These are phyloP conservation scores for Pholiota adiposa DNA, from an alignment of 1,284 basidiomycete species.

Conservation along the genomic window DNA sequence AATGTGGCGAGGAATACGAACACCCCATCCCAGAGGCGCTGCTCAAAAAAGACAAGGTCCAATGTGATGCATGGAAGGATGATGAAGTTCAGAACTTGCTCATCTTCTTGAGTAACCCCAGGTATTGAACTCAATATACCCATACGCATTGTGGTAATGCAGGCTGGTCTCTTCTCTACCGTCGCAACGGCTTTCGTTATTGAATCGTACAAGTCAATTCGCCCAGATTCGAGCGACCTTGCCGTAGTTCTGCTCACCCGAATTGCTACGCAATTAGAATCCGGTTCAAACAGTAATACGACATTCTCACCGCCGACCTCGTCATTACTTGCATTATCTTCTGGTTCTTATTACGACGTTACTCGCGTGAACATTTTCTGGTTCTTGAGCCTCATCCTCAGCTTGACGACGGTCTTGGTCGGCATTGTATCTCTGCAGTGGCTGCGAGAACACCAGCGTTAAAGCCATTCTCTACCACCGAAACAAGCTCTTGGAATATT, in stretches of 20 bases:
- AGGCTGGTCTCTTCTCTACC: slow-evolving; percentile 8
- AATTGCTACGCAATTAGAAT: not conserved
- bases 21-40: slow-evolving; percentile 15
- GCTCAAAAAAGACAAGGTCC: slow-evolving; percentile 18
- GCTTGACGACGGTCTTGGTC: slow-evolving; percentile 23
- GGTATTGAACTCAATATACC: not conserved
- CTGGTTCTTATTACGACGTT: not conserved
- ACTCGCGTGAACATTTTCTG: slow-evolving; percentile 27
- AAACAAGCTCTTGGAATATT: slow-evolving; percentile 22
- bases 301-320: not conserved
- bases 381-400: slow-evolving; percentile 29
- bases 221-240: slow-evolving; percentile 7
- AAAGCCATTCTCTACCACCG: slow-evolving; percentile 18
- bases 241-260: slow-evolving; percentile 1
- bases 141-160: not conserved
- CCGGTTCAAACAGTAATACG: not conserved
- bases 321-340: not conserved
- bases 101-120: slow-evolving; percentile 25
- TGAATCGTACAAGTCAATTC: slow-evolving; percentile 5
- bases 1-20: slow-evolving; percentile 9
- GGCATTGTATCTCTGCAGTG: slow-evolving; percentile 29
- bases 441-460: slow-evolving; percentile 26
- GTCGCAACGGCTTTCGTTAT: slow-evolving; percentile 6
- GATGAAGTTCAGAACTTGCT: slow-evolving; percentile 28
- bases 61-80: slow-evolving; percentile 25